A percentile compares a stretch with the other conserved stretches of the same genome.
Conservation (phyloP, 441 rosid genomes). For the Corymbia calophylla region DNA sequence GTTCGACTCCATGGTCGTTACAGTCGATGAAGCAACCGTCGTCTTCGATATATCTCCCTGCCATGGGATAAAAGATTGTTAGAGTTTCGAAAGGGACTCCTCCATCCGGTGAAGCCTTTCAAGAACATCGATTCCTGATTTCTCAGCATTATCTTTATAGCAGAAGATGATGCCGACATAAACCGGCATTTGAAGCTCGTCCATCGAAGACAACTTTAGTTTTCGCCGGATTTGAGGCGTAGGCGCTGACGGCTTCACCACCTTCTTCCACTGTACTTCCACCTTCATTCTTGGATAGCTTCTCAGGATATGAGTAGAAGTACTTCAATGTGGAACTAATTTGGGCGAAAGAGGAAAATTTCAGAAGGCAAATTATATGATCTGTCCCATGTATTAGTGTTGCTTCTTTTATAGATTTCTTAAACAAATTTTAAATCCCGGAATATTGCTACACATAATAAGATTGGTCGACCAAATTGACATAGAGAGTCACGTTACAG, state of each 20-base stretch:
- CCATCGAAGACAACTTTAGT: conserved; percentile 5
- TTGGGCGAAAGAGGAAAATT: neutral
- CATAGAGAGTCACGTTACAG: neutral
- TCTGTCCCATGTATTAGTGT: neutral
- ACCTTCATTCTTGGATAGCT: neutral
- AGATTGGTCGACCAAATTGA: neutral
- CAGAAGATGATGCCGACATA: neutral
- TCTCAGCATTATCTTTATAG: neutral
- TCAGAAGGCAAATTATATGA: neutral
- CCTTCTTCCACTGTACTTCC: neutral
- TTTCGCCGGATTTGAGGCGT: neutral
- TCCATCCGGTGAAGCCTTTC: neutral
- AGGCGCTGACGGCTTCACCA: conserved; percentile 4
- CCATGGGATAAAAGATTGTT: conserved; percentile 13
- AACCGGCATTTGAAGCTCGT: conserved; percentile 3
- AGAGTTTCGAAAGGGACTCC: conserved; percentile 14
- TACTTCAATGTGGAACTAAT: neutral
- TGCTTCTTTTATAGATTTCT: neutral
- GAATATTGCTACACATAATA: neutral
- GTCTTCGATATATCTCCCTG: conserved; percentile 11
- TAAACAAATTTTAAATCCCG: neutral
- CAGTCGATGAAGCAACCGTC: conserved; percentile 3
- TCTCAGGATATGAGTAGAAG: no score
- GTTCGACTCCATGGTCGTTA: conserved; percentile 10
- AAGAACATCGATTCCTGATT: neutral